Evolutionary conservation across 2,329 filamentous ascomycete species (phyloP).

Genomic region (Epichloe baconii): DNA sequence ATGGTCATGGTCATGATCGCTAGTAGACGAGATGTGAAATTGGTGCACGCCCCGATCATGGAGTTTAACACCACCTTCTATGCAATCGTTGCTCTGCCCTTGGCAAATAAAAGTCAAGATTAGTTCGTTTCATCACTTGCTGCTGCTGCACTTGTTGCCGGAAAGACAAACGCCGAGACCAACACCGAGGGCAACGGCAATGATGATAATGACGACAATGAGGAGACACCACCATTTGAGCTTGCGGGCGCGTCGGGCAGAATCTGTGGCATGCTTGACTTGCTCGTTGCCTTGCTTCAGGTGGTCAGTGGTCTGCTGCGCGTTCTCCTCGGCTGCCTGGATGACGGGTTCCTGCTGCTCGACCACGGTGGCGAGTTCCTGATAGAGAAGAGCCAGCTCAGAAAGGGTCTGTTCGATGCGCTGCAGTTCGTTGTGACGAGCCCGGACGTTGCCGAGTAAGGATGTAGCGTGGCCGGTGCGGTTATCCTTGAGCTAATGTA

Average conservation of each 20-base stretch:
- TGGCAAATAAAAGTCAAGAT: not conserved
- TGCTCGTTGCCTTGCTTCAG: constrained; percentile 57
- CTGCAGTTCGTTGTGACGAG: constrained; percentile 72
- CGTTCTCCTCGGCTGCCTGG: constrained; percentile 48
- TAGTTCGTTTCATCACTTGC: not conserved
- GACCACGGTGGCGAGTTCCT: constrained; percentile 61
- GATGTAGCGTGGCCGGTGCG: constrained; percentile 59
- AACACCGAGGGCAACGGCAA: constrained; percentile 41
- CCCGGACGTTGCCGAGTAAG: constrained; percentile 65
- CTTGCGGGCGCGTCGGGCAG: constrained; percentile 53
- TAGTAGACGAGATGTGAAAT: too few relatives aligned
- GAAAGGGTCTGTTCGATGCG: constrained; percentile 64
- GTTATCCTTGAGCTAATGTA: constrained; percentile 54
- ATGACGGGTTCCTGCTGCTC: constrained; percentile 58
- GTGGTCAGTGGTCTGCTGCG: constrained; percentile 50
- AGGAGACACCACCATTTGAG: constrained; percentile 73
- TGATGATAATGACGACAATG: constrained; percentile 44
- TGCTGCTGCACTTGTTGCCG: constrained; percentile 9
- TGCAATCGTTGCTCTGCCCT: not conserved
- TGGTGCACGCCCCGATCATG: not conserved
- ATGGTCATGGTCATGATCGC: not conserved
- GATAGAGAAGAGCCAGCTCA: constrained; percentile 58
- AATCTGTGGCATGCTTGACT: constrained; percentile 53
- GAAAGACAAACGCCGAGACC: constrained; percentile 36
- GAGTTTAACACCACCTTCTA: not conserved